These are phyloP conservation scores for Globisporangium lucens DNA, from an alignment of 352 stramenopile genomes.

Conservation along the genomic window DNA sequence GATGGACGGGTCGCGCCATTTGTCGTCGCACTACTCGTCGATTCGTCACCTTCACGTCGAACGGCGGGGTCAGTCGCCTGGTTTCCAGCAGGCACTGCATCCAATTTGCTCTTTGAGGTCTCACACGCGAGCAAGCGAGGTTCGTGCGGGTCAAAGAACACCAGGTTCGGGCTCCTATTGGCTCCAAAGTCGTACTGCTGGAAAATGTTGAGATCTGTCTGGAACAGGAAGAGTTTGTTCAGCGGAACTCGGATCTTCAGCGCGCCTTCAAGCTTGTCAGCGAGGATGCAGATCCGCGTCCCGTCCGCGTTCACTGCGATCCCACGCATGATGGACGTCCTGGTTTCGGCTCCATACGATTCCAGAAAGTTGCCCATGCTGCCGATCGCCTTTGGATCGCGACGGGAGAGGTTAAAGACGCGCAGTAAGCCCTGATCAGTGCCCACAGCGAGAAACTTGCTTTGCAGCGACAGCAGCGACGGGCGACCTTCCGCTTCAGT, in stretches of 20 bases:
- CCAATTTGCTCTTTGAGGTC: slow-evolving; percentile 45
- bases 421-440: slow-evolving; percentile 86
- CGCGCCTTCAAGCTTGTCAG: slow-evolving; percentile 68
- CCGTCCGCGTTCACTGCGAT: slow-evolving; percentile 88
- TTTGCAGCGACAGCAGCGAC: slow-evolving; percentile 79
- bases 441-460: slow-evolving; percentile 88
- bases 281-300: slow-evolving; percentile 86
- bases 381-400: slow-evolving; percentile 84
- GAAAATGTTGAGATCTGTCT: slow-evolving; percentile 87
- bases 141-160: slow-evolving; percentile 91
- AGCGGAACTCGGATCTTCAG: slow-evolving; percentile 84
- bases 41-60: slow-evolving; percentile 18
- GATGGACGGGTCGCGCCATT: slow-evolving; percentile 10
- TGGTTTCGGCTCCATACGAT: slow-evolving; percentile 54
- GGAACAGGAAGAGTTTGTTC: slow-evolving; percentile 88
- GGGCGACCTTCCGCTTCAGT: slow-evolving; percentile 88
- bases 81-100: slow-evolving; percentile 17
- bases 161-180: slow-evolving; percentile 61
- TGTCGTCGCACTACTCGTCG: slow-evolving; percentile 1
- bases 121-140: slow-evolving; percentile 87
- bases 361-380: slow-evolving; percentile 77
- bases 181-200: slow-evolving; percentile 88
- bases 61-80: slow-evolving; percentile 7
- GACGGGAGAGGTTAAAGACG: slow-evolving; percentile 83
- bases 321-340: slow-evolving; percentile 54